These are phyloP conservation scores for Sonneratia alba DNA, from an alignment of 345 rosid genomes.

Conservation along the genomic window DNA sequence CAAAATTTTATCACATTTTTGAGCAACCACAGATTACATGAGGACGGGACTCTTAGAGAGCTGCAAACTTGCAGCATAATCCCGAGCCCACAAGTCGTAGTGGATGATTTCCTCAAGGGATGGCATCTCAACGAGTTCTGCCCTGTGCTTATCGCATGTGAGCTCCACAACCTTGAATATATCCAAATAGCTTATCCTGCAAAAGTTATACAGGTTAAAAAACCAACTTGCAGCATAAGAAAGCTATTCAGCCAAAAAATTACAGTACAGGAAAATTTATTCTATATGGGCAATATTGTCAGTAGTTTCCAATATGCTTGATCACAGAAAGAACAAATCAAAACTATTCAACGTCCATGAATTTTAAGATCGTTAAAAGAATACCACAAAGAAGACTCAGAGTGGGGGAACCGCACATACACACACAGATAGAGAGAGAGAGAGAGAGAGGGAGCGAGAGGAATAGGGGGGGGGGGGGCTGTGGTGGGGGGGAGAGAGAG, in stretches of 20 bases:
- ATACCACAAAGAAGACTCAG: neutral
- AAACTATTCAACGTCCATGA: neutral
- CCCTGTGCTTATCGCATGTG: conserved; percentile 66
- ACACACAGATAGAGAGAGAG: neutral
- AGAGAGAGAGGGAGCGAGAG: neutral
- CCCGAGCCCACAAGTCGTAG: conserved; percentile 88
- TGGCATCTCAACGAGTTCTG: conserved; percentile 56
- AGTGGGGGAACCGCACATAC: too few species aligned
- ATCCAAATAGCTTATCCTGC: conserved; percentile 83
- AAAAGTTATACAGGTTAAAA: conserved; percentile 1
- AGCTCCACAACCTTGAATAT: conserved; percentile 88
- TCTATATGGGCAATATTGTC: too few species aligned
- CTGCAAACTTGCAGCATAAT: conserved; percentile 47
- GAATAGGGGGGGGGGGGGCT: too few species aligned
- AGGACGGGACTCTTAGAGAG: conserved; percentile 38
- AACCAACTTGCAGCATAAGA: neutral
- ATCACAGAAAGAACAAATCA: neutral
- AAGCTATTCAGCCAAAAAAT: neutral
- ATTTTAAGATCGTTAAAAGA: too few species aligned
- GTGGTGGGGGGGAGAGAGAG: neutral
- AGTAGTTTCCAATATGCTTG: neutral
- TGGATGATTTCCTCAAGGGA: conserved; percentile 84
- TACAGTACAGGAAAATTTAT: neutral
- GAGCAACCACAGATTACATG: conserved; percentile 15
- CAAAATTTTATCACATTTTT: neutral